Percentiles rank a stretch among this genome's conserved stretches.
phyloP scores from a whole-genome alignment of 148 eudicot genomes.

The Camellia sinensis region DNA sequence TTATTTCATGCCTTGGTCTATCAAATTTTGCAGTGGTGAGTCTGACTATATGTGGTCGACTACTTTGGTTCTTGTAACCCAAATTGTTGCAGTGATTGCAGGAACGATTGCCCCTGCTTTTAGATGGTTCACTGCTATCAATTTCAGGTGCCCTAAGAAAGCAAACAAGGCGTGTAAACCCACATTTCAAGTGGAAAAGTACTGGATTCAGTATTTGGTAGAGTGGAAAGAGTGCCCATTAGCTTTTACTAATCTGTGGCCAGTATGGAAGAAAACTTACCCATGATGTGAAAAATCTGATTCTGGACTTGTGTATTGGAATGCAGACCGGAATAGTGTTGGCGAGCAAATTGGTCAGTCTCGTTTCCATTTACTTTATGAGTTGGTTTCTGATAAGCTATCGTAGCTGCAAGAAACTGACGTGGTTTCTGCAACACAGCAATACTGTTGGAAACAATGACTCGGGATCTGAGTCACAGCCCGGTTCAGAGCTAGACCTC shows the following conservation, averaged over 20 bases:
- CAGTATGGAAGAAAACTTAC: conserved; percentile 31
- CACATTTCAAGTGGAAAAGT: conserved; percentile 34
- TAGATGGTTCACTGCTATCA: conserved; percentile 41
- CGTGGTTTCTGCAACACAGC: conserved; percentile 20
- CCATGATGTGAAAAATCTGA: conserved; percentile 22
- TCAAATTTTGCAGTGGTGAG: conserved; percentile 39
- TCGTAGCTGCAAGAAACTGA: conserved; percentile 13
- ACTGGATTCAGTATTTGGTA: conserved; percentile 32
- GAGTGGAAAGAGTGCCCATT: conserved; percentile 39
- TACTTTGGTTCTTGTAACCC: conserved; percentile 35
- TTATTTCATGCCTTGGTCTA: conserved; percentile 32
- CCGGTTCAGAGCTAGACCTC: conserved; percentile 22
- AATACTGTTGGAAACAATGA: not conserved
- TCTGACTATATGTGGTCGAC: conserved; percentile 50
- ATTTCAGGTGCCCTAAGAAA: conserved; percentile 38
- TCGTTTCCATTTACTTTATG: conserved; percentile 32
- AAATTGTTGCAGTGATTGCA: conserved; percentile 37
- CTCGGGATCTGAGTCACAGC: not conserved
- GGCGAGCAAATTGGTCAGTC: conserved; percentile 37
- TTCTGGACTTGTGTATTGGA: conserved; percentile 29
- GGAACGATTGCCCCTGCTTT: conserved; percentile 50
- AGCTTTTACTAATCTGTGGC: conserved; percentile 10
- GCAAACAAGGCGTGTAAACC: conserved; percentile 11
- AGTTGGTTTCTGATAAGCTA: conserved; percentile 16
- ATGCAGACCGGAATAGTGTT: conserved; percentile 38